These are phyloP conservation scores for Xylaria sp. DNA, from an alignment of 2,329 filamentous ascomycete species.

Conservation along the genomic window DNA sequence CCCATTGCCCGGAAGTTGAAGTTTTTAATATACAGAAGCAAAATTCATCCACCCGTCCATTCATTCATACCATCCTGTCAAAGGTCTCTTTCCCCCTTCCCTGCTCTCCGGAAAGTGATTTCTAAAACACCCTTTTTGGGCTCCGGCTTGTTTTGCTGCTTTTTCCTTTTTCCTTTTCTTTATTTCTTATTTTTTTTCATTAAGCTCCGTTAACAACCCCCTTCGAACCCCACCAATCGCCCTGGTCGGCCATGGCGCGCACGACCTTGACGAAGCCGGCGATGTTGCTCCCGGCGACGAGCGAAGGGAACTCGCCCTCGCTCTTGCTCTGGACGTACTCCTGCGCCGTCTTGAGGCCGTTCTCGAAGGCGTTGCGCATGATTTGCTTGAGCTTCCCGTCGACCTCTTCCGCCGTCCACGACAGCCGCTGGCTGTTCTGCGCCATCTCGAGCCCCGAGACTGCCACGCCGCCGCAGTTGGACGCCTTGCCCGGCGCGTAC, in stretches of 20 bases:
- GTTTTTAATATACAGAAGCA: neutral
- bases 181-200: neutral
- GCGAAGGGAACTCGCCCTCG: slow-evolving; percentile 82
- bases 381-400: slow-evolving; percentile 90
- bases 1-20: neutral
- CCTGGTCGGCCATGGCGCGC: slow-evolving; percentile 93
- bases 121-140: neutral
- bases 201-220: slow-evolving; percentile 57
- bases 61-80: neutral
- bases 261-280: slow-evolving; percentile 98
- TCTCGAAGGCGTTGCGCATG: slow-evolving; percentile 94
- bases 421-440: slow-evolving; percentile 88
- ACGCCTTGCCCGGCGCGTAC: slow-evolving; percentile 97
- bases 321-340: slow-evolving; percentile 76
- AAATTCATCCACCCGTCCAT: neutral
- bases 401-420: slow-evolving; percentile 90
- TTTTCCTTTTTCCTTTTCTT: neutral
- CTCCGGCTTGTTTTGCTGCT: neutral
- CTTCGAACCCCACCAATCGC: slow-evolving; percentile 82
- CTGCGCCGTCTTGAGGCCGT: slow-evolving; percentile 88
- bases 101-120: neutral
- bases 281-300: slow-evolving; percentile 96
- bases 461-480: slow-evolving; percentile 96
- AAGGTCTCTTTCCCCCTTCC: neutral
- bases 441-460: slow-evolving; percentile 99